phyloP scores from a whole-genome alignment of 2,329 filamentous ascomycete species.

The Beauveria scarabaeidicola region DNA sequence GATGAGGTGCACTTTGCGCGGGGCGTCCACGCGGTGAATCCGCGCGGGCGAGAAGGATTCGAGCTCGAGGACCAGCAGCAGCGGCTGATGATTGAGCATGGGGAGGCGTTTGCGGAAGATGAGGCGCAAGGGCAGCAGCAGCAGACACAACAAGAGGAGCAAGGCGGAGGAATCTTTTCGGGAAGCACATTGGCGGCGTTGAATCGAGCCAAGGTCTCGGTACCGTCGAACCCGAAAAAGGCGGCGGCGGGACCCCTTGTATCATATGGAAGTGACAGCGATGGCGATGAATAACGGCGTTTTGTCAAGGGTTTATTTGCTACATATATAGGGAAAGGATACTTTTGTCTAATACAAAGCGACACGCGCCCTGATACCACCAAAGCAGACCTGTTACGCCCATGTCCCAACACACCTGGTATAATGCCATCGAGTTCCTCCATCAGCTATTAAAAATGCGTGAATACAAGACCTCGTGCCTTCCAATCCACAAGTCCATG shows the following conservation, averaged over 20 bases:
- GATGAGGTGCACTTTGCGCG: conserved; percentile 89
- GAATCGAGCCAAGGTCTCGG: conserved; percentile 46
- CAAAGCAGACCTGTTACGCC: neutral
- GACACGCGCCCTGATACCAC: conserved; percentile 23
- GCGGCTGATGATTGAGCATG: conserved; percentile 48
- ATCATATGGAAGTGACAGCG: conserved; percentile 83
- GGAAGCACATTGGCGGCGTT: conserved; percentile 74
- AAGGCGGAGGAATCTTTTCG: conserved; percentile 63
- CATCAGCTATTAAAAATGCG: conserved; percentile 74
- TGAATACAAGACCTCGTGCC: conserved; percentile 76
- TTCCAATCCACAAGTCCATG: conserved; percentile 75
- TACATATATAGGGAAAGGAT: conserved; percentile 14
- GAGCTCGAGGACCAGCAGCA: conserved; percentile 58
- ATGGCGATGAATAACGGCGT: conserved; percentile 41
- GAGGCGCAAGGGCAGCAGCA: conserved; percentile 11
- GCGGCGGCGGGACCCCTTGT: conserved; percentile 64
- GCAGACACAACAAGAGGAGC: conserved; percentile 24
- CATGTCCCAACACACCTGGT: neutral
- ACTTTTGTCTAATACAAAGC: conserved; percentile 8
- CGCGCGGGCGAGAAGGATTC: conserved; percentile 47
- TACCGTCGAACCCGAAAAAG: conserved; percentile 46
- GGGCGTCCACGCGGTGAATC: conserved; percentile 60
- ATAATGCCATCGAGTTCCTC: neutral
- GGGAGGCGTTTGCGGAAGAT: conserved; percentile 38
- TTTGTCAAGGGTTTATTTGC: neutral